A percentile compares a stretch with the other conserved stretches of the same genome.
Conservation (phyloP, 208 protist species). For the Crithidia acanthocephali region DNA sequence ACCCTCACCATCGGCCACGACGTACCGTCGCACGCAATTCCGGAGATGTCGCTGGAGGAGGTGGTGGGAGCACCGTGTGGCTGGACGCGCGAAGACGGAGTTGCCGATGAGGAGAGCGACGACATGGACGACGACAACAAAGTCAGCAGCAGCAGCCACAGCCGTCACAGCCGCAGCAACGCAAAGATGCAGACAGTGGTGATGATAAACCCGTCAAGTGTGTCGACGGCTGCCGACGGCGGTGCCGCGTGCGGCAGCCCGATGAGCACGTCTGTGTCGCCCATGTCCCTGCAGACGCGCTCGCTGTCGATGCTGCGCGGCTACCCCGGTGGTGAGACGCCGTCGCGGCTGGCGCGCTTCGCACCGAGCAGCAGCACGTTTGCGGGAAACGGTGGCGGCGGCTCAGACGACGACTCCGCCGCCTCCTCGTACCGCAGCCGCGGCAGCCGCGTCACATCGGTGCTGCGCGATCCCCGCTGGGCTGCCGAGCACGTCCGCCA, state of each 20-base stretch:
- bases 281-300: background rate
- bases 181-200: background rate
- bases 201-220: background rate
- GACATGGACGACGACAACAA: background rate
- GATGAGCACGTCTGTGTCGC: background rate
- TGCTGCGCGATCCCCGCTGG: slow-evolving; percentile 27
- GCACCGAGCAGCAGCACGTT: background rate
- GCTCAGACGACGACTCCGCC: slow-evolving; percentile 9
- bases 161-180: background rate
- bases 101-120: background rate
- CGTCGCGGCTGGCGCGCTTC: background rate
- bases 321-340: background rate
- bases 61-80: background rate
- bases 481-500: slow-evolving; percentile 17
- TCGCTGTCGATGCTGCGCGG: slow-evolving; percentile 2
- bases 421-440: slow-evolving; percentile 13
- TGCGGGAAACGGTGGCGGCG: no score
- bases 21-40: background rate
- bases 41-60: slow-evolving; percentile 13
- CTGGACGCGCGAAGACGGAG: background rate
- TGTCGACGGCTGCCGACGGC: background rate
- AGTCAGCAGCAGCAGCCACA: background rate
- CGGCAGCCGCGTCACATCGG: slow-evolving; percentile 8
- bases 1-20: slow-evolving; percentile 5
- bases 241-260: background rate